Percentiles rank a stretch among this genome's conserved stretches.
These are phyloP conservation scores for Rhizoclosmatium globosum DNA, from an alignment of 192 early-diverging fungal species.

Conservation along the genomic window DNA sequence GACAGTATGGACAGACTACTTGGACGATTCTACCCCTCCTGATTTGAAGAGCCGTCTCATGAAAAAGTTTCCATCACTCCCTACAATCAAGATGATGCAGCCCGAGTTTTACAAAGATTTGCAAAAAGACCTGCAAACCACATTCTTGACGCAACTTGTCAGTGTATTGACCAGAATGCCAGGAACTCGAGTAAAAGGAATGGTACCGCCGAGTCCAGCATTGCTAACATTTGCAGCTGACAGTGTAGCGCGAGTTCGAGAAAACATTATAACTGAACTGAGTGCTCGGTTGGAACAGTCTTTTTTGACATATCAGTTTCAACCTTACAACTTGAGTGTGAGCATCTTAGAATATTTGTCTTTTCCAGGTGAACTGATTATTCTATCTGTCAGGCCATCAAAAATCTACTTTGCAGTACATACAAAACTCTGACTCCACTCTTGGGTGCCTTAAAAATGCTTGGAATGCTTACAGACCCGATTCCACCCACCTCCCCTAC, in stretches of 20 bases:
- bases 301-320: constrained; percentile 8
- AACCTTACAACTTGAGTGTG: constrained; percentile 1
- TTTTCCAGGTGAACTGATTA: too few species aligned
- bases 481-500: not conserved
- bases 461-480: constrained; percentile 1
- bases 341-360: too few species aligned
- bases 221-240: constrained; percentile 7
- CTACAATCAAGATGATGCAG: not conserved
- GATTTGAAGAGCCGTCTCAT: not conserved
- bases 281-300: not conserved
- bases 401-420: not conserved
- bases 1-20: not conserved
- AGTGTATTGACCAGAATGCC: too few species aligned
- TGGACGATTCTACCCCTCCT: not conserved
- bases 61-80: not conserved
- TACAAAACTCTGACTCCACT: not conserved
- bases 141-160: not conserved
- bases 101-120: not conserved
- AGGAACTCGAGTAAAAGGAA: too few species aligned
- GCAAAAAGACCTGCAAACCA: not conserved
- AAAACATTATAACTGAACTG: not conserved
- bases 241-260: not conserved
- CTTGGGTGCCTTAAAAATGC: constrained; percentile 1
- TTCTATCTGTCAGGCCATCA: not conserved
- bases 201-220: not conserved